These are phyloP conservation scores for Apium graveolens DNA, from an alignment of 129 eudicot genomes.

Conservation along the genomic window DNA sequence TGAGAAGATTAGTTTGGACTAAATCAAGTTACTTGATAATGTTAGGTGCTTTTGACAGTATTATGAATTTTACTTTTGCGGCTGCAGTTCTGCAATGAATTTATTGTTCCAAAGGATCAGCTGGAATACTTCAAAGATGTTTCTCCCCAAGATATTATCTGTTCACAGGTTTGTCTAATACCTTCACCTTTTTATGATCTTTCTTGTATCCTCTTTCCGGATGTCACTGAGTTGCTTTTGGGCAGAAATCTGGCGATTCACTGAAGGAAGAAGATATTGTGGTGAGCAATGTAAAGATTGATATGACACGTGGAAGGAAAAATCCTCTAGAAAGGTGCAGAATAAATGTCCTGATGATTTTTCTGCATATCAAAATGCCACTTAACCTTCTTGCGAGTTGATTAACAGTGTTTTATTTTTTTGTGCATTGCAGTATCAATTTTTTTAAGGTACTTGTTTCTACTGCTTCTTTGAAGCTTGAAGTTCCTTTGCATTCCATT, in stretches of 20 bases:
- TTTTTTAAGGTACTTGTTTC: conserved; percentile 64
- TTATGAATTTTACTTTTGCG: neutral
- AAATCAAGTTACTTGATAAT: neutral
- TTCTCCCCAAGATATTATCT: conserved; percentile 64
- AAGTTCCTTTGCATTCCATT: neutral
- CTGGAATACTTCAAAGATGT: conserved; percentile 62
- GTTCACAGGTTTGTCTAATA: conserved; percentile 61
- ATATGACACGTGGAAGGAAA: conserved; percentile 65
- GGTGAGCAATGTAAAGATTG: conserved; percentile 80
- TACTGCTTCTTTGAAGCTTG: neutral
- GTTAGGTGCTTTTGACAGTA: neutral
- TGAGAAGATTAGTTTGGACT: neutral
- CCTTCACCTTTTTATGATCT: neutral
- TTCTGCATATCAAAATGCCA: neutral
- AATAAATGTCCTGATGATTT: neutral
- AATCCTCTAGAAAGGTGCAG: conserved; percentile 71
- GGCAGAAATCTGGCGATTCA: conserved; percentile 38
- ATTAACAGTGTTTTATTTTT: conserved; percentile 11
- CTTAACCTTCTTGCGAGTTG: neutral
- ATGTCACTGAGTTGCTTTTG: conserved; percentile 13
- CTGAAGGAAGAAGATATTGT: conserved; percentile 74
- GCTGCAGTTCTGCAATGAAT: conserved; percentile 84
- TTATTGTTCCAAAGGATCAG: conserved; percentile 76
- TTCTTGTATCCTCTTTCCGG: neutral
- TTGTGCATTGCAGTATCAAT: conserved; percentile 46